Base-by-base conservation (phyloP, 805 yeast species). In the Priceomyces castillae region DNA sequence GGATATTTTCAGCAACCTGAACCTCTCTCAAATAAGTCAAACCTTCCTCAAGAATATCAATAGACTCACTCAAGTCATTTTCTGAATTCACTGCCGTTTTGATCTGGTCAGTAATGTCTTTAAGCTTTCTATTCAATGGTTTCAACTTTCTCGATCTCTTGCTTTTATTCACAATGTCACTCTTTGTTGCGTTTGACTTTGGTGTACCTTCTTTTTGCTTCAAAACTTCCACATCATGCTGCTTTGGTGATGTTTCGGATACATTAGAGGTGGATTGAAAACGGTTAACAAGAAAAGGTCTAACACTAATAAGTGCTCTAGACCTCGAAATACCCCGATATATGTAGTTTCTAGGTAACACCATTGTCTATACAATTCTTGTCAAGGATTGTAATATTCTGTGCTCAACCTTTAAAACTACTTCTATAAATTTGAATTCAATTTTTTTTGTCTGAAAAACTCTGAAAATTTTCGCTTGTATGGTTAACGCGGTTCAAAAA, bases 1-100 rank as follows among this genome's bases (percentile, higher is more conserved):
- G 45, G 41, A 71, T 66, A 17, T 44, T 48, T 46, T 69, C 75
- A 1, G 56, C 53, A 5, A 34, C 52, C 49, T 69, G 72, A 42
- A 69, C 56, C 37, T 68, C 70, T 30, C 73, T 52, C 44, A 71
- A 54, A 48, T 65, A 71, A 20, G 62, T 46, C 23, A 69, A 50
- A 2, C 74, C 75, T 48, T 71, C 75, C 36, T 68, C 71, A 40
- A 68, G 60, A 37, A 71, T 69, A 25, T 64, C 70, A 19, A 60
- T 44, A 14, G 65, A 51, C 40, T 69, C 76, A 9, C 48, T 25
- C 22, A 65, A 47, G 30, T 57, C 59, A 9, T 37, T 31, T 12
- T 43, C 39, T 4, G 51, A 6, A 14, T 52, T 46, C 23, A 65
- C 58, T 1, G 69, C 55, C 3, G 46, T 44, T 7, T 46, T 42